A percentile compares a stretch with the other conserved stretches of the same genome.
Evolutionary conservation across 2,329 filamentous ascomycete species (phyloP).

Genomic region (Botryotinia globosa): DNA sequence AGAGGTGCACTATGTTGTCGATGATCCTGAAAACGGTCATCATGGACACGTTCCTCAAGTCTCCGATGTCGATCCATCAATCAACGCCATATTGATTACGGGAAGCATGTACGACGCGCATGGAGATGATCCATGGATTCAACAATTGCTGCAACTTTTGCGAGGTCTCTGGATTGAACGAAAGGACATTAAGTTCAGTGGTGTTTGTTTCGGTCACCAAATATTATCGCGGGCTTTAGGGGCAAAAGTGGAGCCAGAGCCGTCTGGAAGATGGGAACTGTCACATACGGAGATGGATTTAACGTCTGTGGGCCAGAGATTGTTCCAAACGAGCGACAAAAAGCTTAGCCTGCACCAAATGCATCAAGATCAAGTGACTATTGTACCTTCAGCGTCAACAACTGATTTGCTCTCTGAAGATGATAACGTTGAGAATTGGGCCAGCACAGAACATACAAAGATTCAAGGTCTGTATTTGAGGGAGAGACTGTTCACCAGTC

Average conservation of each 20-base stretch:
- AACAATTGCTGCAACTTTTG: slow-evolving; percentile 67
- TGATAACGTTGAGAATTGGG: slow-evolving; percentile 58
- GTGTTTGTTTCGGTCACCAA: slow-evolving; percentile 88
- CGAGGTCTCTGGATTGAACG: slow-evolving; percentile 56
- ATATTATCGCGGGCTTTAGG: slow-evolving; percentile 74
- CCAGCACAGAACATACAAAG: slow-evolving; percentile 61
- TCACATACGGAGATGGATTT: slow-evolving; percentile 68
- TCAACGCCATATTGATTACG: slow-evolving; percentile 82
- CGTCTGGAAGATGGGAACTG: slow-evolving; percentile 73
- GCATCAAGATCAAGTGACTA: slow-evolving; percentile 71
- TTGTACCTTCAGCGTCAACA: slow-evolving; percentile 51
- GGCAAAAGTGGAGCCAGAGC: slow-evolving; percentile 62
- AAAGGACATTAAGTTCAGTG: slow-evolving; percentile 65
- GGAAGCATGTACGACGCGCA: slow-evolving; percentile 74
- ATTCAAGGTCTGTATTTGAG: slow-evolving; percentile 77
- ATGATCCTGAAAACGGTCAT: slow-evolving; percentile 27
- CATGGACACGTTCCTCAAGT: slow-evolving; percentile 2
- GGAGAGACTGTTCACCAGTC: slow-evolving; percentile 67
- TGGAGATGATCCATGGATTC: slow-evolving; percentile 72
- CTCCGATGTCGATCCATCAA: slow-evolving; percentile 25
- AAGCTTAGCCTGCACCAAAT: slow-evolving; percentile 73
- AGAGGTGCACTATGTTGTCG: slow-evolving; percentile 53
- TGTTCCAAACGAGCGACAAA: slow-evolving; percentile 51
- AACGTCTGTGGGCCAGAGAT: slow-evolving; percentile 63
- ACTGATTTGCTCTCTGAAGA: slow-evolving; percentile 5